Evolutionary conservation across 2,329 filamentous ascomycete species (phyloP), one percentile per base, ranked within the genome.

Genomic region (Ophiostoma sp.): DNA sequence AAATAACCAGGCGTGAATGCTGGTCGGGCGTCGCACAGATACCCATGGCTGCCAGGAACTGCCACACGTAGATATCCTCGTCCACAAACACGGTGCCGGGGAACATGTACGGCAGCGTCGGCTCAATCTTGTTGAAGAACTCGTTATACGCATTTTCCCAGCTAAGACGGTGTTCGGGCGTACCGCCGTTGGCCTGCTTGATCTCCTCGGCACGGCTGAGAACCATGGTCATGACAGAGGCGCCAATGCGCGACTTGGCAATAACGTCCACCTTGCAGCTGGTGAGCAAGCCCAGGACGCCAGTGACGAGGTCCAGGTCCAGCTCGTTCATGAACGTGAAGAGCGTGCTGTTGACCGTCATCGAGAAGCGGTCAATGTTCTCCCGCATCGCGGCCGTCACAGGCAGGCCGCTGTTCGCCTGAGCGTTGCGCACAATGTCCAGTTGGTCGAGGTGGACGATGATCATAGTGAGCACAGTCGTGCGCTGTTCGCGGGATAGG

Each of bases 31-130:
- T 93, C 45, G 95, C 94, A 66, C 92, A 93, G 72, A 97, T 95
- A 71, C 95, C 95, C 79, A 97, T 92, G 12, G 94, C 93, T 8
- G 95, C 95, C 72, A 99, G 84, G 77, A 98, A 96, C 79, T 98
- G 94, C 95, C 95, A 99, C 52, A 98, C 92, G 75, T 98, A 96
- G 75, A 97, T 89, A 75, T 99, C 95, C 73, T 97, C 93, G 65
- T 91, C 91, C 7, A 91, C 89, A 72, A 92, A 93, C 75, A 96
- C 91, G n/a, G 90, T 90, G 27, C 90, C 91, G 0, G 94, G 93
- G 85, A 99, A 99, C 71, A 97, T 89, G 74, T 90, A 86, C 12
- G 90, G 89, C 64, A 98, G 84, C 6, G 89, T 88, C 1, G 91
- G 91, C 77, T 98, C 94, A 18, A 98, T 82, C 6, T 86, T 85